Evolutionary conservation across 2,329 filamentous ascomycete species (phyloP).

Genomic region (Phoma sp.): DNA sequence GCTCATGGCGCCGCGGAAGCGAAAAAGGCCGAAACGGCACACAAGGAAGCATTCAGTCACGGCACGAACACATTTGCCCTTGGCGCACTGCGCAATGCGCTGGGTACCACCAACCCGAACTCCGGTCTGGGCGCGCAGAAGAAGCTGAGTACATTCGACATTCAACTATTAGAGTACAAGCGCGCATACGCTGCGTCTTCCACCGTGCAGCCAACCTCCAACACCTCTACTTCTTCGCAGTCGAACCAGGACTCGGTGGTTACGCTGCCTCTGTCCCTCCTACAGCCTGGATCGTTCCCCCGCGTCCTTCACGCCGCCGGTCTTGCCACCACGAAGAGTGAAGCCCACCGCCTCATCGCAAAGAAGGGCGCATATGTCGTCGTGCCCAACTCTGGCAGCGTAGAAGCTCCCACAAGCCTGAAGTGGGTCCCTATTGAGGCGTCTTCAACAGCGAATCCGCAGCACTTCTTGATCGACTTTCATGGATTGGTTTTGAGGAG

Average conservation of each 20-base stretch:
- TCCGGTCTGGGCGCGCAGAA: constrained; percentile 6
- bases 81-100: constrained; percentile 30
- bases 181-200: constrained; percentile 32
- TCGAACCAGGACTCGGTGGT: constrained; percentile 62
- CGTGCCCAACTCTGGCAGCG: constrained; percentile 55
- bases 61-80: constrained; percentile 42
- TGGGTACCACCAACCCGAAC: constrained; percentile 18
- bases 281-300: constrained; percentile 63
- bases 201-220: constrained; percentile 17
- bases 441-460: constrained; percentile 65
- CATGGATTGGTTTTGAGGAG: constrained; percentile 62
- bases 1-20: constrained; percentile 76
- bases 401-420: constrained; percentile 53
- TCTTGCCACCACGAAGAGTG: constrained; percentile 63
- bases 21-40: constrained; percentile 65
- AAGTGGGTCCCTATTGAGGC: constrained; percentile 69
- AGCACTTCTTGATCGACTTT: constrained; percentile 66
- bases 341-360: constrained; percentile 65
- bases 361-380: constrained; percentile 66
- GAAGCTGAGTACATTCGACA: constrained; percentile 19
- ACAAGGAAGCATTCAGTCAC: constrained; percentile 56
- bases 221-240: constrained; percentile 14
- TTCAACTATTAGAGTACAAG: constrained; percentile 34
- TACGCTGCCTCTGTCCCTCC: constrained; percentile 65
- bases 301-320: constrained; percentile 68